These are phyloP conservation scores for Debaryomyces udenii DNA, from an alignment of 1,139 yeast genomes.

Conservation along the genomic window DNA sequence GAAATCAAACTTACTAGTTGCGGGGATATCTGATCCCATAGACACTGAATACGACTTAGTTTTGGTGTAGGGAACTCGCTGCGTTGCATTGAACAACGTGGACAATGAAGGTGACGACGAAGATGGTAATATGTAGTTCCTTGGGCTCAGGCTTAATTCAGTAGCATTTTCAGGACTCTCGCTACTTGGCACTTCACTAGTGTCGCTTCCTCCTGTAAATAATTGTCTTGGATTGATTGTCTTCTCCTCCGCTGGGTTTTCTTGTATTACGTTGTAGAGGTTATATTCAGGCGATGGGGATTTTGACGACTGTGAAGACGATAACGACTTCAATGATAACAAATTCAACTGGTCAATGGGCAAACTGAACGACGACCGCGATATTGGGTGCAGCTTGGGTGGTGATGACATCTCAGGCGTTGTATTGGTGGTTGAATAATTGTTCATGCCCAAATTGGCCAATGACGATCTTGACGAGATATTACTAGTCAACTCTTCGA, in stretches of 20 bases:
- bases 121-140: slow-evolving; percentile 12
- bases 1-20: slow-evolving; percentile 25
- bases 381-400: slow-evolving; percentile 7
- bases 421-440: slow-evolving; percentile 10
- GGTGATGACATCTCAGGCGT: slow-evolving; percentile 12
- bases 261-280: slow-evolving; percentile 9
- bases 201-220: slow-evolving; percentile 18
- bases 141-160: slow-evolving; percentile 6
- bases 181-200: slow-evolving; percentile 8
- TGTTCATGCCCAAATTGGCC: slow-evolving; percentile 4
- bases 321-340: slow-evolving; percentile 24
- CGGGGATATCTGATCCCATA: slow-evolving; percentile 9
- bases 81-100: slow-evolving; percentile 10
- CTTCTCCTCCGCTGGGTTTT: slow-evolving; percentile 21
- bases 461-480: slow-evolving; percentile 10
- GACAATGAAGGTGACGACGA: slow-evolving; percentile 15
- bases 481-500: slow-evolving; percentile 4
- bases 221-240: slow-evolving; percentile 42
- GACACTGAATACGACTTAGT: slow-evolving; percentile 11
- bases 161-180: slow-evolving; percentile 5
- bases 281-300: slow-evolving; percentile 17
- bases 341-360: slow-evolving; percentile 38
- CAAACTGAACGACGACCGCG: slow-evolving; percentile 9
- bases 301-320: slow-evolving; percentile 12
- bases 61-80: slow-evolving; percentile 5